Percentiles rank a stretch among this genome's conserved stretches.
These are phyloP conservation scores for Cyclostephanos tholiformis DNA, from an alignment of 108 stramenopile genomes.

Conservation along the genomic window DNA sequence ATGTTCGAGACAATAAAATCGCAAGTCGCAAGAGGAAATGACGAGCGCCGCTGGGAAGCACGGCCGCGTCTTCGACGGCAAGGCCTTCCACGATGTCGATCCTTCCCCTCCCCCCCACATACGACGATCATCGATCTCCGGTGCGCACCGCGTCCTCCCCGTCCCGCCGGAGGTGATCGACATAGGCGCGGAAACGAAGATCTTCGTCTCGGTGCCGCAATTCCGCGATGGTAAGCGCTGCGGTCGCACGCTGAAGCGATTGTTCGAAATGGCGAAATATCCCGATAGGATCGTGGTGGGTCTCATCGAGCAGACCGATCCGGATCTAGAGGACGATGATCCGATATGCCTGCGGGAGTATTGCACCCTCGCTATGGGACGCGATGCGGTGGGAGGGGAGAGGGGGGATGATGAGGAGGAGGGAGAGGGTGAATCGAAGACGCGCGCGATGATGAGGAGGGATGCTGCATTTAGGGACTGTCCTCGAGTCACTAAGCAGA, in stretches of 20 bases:
- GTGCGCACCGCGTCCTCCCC: conserved; percentile 8
- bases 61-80: conserved; percentile 56
- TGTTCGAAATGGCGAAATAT: conserved; percentile 71
- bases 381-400: conserved; percentile 24
- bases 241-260: conserved; percentile 62
- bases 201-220: conserved; percentile 78
- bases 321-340: conserved; percentile 20
- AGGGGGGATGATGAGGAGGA: conserved; percentile 31
- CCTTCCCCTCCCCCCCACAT: conserved; percentile 22
- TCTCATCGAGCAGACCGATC: conserved; percentile 78
- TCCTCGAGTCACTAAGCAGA: conserved; percentile 47
- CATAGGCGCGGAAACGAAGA: conserved; percentile 23
- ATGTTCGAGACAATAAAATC: no score
- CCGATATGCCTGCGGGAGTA: conserved; percentile 51
- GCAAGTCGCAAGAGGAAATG: no score
- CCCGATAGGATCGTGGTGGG: conserved; percentile 80
- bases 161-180: background rate
- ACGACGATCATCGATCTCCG: background rate
- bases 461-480: conserved; percentile 33
- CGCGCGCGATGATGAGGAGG: conserved; percentile 11
- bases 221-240: conserved; percentile 82
- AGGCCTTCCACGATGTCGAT: conserved; percentile 32
- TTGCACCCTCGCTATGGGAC: conserved; percentile 26
- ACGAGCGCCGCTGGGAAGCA: conserved; percentile 1
- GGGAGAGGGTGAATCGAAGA: conserved; percentile 11